These are phyloP conservation scores for Epicoccum sorghinum DNA, from an alignment of 2,329 filamentous ascomycete species.

Conservation along the genomic window DNA sequence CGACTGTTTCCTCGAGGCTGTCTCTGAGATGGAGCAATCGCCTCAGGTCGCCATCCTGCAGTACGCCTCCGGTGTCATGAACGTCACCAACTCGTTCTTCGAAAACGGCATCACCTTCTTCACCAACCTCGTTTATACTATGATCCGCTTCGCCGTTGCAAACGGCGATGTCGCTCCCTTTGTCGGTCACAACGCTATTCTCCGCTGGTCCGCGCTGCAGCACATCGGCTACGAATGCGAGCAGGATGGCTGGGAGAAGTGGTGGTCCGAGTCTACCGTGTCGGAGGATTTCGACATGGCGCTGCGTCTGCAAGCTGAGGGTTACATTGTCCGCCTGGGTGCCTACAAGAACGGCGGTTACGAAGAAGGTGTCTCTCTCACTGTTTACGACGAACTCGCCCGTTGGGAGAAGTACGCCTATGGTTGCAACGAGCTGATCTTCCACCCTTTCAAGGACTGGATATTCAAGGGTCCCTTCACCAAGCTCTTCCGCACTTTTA, in stretches of 20 bases:
- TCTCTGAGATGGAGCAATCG: slow-evolving; percentile 81
- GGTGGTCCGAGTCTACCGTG: slow-evolving; percentile 77
- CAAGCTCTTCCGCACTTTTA: slow-evolving; percentile 65
- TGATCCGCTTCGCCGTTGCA: slow-evolving; percentile 72
- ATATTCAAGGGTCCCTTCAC: slow-evolving; percentile 68
- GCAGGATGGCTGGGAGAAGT: slow-evolving; percentile 62
- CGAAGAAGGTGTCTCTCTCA: slow-evolving; percentile 75
- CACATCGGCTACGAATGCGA: slow-evolving; percentile 55
- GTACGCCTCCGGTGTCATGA: slow-evolving; percentile 74
- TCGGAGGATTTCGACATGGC: slow-evolving; percentile 81
- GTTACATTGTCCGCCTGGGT: slow-evolving; percentile 71
- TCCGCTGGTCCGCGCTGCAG: slow-evolving; percentile 71
- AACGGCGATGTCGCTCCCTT: slow-evolving; percentile 77
- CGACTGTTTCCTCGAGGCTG: slow-evolving; percentile 79
- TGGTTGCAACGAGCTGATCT: slow-evolving; percentile 73
- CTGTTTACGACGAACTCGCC: slow-evolving; percentile 73
- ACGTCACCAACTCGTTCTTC: slow-evolving; percentile 73
- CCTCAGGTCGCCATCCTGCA: slow-evolving; percentile 79
- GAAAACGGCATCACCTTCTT: slow-evolving; percentile 81
- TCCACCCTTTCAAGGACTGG: slow-evolving; percentile 71
- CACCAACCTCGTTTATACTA: slow-evolving; percentile 77
- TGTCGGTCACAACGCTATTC: slow-evolving; percentile 77
- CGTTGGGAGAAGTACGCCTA: slow-evolving; percentile 76
- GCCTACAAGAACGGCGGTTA: slow-evolving; percentile 73
- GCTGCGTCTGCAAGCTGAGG: slow-evolving; percentile 71